These are phyloP conservation scores for Monosporozyma siamensis DNA, from an alignment of 805 yeast species.

Conservation along the genomic window DNA sequence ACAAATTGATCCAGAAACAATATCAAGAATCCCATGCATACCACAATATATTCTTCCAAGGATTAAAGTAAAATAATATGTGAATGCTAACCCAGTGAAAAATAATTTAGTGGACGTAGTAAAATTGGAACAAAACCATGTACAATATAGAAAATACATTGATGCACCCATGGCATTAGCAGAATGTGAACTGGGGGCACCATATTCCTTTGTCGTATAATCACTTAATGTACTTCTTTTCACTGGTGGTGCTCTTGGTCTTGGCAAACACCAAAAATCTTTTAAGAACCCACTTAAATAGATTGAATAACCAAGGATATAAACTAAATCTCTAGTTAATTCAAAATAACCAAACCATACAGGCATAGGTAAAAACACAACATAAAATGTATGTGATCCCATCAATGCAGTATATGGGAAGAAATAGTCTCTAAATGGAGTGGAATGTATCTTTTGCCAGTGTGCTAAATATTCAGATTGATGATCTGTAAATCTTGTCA, in stretches of 20 bases:
- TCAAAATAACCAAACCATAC: slow-evolving; percentile 67
- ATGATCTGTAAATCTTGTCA: slow-evolving; percentile 49
- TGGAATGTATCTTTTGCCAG: slow-evolving; percentile 46
- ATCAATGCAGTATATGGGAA: slow-evolving; percentile 84
- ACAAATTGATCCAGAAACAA: slow-evolving; percentile 51
- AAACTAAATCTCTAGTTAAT: slow-evolving; percentile 61
- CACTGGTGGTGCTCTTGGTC: slow-evolving; percentile 89
- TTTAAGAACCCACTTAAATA: slow-evolving; percentile 67
- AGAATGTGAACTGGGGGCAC: slow-evolving; percentile 88
- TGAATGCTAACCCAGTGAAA: slow-evolving; percentile 14
- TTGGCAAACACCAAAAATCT: slow-evolving; percentile 81
- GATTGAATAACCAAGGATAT: slow-evolving; percentile 49
- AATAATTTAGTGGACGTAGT: slow-evolving; percentile 2
- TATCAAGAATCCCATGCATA: slow-evolving; percentile 90
- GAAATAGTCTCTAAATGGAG: slow-evolving; percentile 52
- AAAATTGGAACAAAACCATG: slow-evolving; percentile 7
- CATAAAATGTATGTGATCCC: slow-evolving; percentile 92
- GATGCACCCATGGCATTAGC: slow-evolving; percentile 88
- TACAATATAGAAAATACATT: slow-evolving; percentile 34
- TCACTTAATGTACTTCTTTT: slow-evolving; percentile 81
- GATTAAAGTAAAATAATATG: slow-evolving; percentile 58
- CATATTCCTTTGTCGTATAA: slow-evolving; percentile 87
- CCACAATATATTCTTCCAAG: slow-evolving; percentile 90
- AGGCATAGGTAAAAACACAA: slow-evolving; percentile 76
- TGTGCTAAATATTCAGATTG: slow-evolving; percentile 55